These are phyloP conservation scores for Auricularia heimuer DNA, from an alignment of 768 basidiomycete species.

Conservation along the genomic window DNA sequence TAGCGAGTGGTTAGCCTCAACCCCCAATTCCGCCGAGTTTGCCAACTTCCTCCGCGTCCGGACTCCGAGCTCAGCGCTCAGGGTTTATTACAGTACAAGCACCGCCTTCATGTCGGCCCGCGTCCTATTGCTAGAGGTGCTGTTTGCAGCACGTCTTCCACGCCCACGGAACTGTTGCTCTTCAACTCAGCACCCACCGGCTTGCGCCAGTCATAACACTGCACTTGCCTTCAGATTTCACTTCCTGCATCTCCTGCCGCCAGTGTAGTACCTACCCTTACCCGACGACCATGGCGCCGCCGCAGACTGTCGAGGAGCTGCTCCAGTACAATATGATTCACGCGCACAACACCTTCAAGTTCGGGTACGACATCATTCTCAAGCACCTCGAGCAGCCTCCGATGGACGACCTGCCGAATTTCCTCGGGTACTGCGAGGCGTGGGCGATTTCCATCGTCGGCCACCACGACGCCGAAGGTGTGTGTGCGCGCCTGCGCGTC, in stretches of 20 bases:
- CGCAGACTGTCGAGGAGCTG: background rate
- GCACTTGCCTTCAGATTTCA: background rate
- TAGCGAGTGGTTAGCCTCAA: no score
- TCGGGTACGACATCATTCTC: conserved; percentile 27
- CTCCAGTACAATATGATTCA: conserved; percentile 16
- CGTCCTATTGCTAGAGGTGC: background rate
- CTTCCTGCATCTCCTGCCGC: no score
- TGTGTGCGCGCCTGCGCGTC: background rate
- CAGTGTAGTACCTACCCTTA: background rate
- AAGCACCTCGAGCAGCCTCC: conserved; percentile 27
- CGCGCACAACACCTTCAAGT: conserved; percentile 29
- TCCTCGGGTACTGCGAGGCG: conserved; percentile 30
- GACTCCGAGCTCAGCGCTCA: background rate
- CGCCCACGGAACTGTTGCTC: background rate
- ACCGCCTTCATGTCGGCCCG: background rate
- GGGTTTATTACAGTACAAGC: background rate
- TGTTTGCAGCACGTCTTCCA: background rate
- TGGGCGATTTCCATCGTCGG: conserved; percentile 26
- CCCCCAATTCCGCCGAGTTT: no score
- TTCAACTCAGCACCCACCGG: background rate
- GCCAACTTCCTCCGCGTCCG: no score
- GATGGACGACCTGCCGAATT: conserved; percentile 27
- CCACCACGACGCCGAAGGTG: conserved; percentile 28
- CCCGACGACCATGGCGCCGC: background rate
- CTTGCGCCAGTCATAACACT: background rate